These are phyloP conservation scores for Bolboschoenoplectus hybrid DNA, from an alignment of 202 grass and related monocot genomes.

Conservation along the genomic window DNA sequence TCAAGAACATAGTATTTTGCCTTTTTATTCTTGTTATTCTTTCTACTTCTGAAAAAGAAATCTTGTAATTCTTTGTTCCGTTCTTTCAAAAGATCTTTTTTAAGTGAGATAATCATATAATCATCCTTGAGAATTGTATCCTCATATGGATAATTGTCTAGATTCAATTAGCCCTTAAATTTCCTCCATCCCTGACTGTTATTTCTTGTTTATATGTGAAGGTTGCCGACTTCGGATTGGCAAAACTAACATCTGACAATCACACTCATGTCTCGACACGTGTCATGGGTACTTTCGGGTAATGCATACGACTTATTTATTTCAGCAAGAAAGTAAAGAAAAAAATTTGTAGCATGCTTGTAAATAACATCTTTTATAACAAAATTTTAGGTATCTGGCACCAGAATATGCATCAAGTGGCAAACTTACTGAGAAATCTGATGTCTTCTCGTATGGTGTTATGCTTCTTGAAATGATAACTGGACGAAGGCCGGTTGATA, in stretches of 20 bases:
- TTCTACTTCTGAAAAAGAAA: not conserved
- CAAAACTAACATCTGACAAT: constrained; percentile 61
- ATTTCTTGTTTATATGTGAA: constrained; percentile 30
- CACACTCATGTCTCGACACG: constrained; percentile 81
- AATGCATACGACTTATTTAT: constrained; percentile 9
- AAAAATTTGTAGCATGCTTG: not conserved
- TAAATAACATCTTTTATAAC: not conserved
- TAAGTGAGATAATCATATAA: not conserved
- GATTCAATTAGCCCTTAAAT: not conserved
- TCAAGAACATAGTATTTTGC: constrained; percentile 17
- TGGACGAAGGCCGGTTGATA: constrained; percentile 66
- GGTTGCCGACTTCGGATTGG: constrained; percentile 92
- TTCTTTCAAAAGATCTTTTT: not conserved
- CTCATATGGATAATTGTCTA: not conserved
- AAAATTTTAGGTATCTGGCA: constrained; percentile 56
- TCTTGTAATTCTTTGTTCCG: not conserved
- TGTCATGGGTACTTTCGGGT: constrained; percentile 88
- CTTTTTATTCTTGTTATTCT: constrained; percentile 12
- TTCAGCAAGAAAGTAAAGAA: not conserved
- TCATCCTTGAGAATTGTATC: not conserved
- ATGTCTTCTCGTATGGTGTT: constrained; percentile 87
- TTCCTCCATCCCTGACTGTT: not conserved
- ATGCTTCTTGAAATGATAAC: constrained; percentile 82
- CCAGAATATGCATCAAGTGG: constrained; percentile 91
- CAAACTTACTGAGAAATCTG: constrained; percentile 88